Evolutionary conservation across 2,329 filamentous ascomycete genomes (phyloP), one percentile per base, ranked within the genome.

Genomic region (Calonectria ilicicola): DNA sequence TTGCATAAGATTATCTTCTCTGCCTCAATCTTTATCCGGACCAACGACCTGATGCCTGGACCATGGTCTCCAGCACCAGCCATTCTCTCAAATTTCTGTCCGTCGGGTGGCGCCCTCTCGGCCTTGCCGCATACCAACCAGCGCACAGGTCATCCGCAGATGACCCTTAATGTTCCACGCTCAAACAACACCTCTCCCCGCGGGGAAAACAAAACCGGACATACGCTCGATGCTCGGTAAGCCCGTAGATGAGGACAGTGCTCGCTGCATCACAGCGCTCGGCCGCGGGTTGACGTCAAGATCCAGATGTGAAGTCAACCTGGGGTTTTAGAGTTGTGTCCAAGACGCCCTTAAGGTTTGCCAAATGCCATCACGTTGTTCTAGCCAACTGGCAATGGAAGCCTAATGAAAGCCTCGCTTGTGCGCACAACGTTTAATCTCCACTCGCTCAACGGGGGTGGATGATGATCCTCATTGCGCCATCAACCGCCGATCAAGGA

Each of bases 401-500:
- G 32, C 53, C 53, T 40, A 58, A 58, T n/a, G 53, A 38, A 38
- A 58, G 53, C 53, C 32, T 60, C 21, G 35, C 32, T 60, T 60
- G 53, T 60, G 15, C 35, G 53, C 32, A 23, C 53, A 60, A 60
- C 53, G 53, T 60, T 38, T 42, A 60, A 40, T 60, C 53, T 60
- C 53, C 53, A 40, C 53, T 60, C 21, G 9, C 40, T 23, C 53
- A 60, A 60, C 53, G 53, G 23, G 35, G 53, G 38, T 32, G 53
- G 51, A 27, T 60, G 53, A 60, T 60, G 53, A 60, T 60, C 53
- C 32, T 60, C 53, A 60, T 60, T 35, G 53, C 35, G n/a, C 53
- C 32, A 60, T 27, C 53, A 26, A 42, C 53, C 53, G 53, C 53
- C 32, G 53, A 60, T 60, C 53, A 60, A 35, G 21, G n/a, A 8